A percentile compares a stretch with the other conserved stretches of the same genome.
Evolutionary conservation across 768 basidiomycete genomes (phyloP).

Genomic region (Tulasnella sp.): DNA sequence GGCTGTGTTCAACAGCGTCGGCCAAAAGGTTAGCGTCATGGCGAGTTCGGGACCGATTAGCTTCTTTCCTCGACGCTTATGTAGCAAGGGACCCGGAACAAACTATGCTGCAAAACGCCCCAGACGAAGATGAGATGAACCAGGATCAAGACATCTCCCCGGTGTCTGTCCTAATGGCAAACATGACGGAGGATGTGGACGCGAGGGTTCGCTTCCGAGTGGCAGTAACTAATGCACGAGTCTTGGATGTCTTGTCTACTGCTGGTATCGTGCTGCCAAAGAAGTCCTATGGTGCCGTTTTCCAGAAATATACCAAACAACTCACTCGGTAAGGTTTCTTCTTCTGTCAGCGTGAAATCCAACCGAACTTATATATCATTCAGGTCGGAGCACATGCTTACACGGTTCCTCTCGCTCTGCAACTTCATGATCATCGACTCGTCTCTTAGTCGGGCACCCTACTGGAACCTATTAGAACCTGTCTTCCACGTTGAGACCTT

Average conservation of each 20-base stretch:
- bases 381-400: slow-evolving; percentile 69
- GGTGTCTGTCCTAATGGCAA: slow-evolving; percentile 34
- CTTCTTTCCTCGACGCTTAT: slow-evolving; percentile 57
- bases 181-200: slow-evolving; percentile 57
- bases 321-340: neutral
- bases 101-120: slow-evolving; percentile 35
- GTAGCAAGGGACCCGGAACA: slow-evolving; percentile 48
- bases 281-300: neutral
- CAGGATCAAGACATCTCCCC: slow-evolving; percentile 27
- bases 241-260: slow-evolving; percentile 31
- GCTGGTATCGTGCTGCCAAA: neutral
- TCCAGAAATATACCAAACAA: neutral
- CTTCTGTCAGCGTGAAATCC: too few relatives aligned
- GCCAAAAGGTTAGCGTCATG: slow-evolving; percentile 44
- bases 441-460: slow-evolving; percentile 64
- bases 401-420: slow-evolving; percentile 55
- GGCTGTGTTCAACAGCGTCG: slow-evolving; percentile 40
- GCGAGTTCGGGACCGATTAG: slow-evolving; percentile 53
- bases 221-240: slow-evolving; percentile 45
- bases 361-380: neutral
- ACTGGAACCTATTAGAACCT: slow-evolving; percentile 78
- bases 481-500: slow-evolving; percentile 28
- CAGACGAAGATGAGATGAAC: slow-evolving; percentile 7
- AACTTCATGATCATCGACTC: slow-evolving; percentile 76
- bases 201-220: slow-evolving; percentile 75